Evolutionary conservation across 805 yeast genomes (phyloP), one percentile per base, ranked within the genome.

Genomic region (Candida sithepensis): DNA sequence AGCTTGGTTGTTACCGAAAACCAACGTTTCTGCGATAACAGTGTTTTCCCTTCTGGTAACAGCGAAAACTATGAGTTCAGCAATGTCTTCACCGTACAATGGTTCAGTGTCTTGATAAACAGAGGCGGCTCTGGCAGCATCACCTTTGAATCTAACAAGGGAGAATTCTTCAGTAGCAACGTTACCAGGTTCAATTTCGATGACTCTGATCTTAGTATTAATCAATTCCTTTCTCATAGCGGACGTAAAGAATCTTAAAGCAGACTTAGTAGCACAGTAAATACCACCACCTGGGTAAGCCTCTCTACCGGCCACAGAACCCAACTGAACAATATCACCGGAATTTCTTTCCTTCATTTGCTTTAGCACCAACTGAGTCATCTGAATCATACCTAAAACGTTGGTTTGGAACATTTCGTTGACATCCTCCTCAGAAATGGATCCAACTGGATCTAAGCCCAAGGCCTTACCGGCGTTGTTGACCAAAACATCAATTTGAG

Each of bases 1-100:
- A 3, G 95, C 96, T 72, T 91, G 97, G 71, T 86, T 84, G 41
- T 82, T 77, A 16, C 96, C 88, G 71, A 90, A 88, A 12, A 92
- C 83, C 63, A 91, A 73, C 16, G 88, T 74, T 63, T 90, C 96
- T 20, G 92, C 91, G 60, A 85, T 69, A 16, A 85, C 92, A 1
- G 87, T 80, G 63, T 85, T 85, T 54, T 75, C 77, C 51, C 81
- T 78, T 67, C 94, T 79, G 7, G 90, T 72, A 40, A 81, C 70
- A 14, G 80, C 80, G 63, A 84, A 85, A 8, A 79, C 81, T 58
- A 86, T 82, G 46, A 83, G 61, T 59, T 85, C 94, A 22, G 92
- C 91, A 64, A 85, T 81, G 59, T 86, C 92, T 46, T 75, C 80
- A 18, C 89, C 88, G 32, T 72, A 70, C 54, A 85, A 70, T n/a